phyloP scores from a whole-genome alignment of 192 early-diverging fungal species.

The Kappamyces sp. region DNA sequence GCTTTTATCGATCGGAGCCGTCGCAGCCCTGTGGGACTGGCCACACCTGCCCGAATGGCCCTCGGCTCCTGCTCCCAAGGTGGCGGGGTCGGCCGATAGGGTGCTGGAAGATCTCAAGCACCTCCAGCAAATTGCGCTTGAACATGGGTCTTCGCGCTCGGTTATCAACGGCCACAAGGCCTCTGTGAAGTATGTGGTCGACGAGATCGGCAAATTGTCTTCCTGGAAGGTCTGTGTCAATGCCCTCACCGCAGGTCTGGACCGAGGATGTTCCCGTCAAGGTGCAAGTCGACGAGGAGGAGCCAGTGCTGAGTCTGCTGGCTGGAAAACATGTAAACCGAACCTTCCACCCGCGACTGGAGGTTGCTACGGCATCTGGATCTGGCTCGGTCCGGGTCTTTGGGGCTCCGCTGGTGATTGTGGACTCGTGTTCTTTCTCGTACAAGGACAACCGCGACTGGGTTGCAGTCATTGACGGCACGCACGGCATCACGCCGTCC shows the following conservation, averaged over 20 bases:
- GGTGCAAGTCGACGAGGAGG: conserved; percentile 8
- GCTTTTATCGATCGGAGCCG: too few relatives aligned
- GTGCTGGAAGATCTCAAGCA: neutral
- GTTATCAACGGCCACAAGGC: neutral
- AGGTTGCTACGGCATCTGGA: neutral
- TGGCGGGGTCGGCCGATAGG: neutral
- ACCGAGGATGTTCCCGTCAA: neutral
- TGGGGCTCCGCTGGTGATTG: neutral
- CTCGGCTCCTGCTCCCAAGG: too few relatives aligned
- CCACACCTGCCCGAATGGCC: too few relatives aligned
- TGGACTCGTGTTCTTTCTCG: neutral
- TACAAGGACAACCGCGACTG: neutral
- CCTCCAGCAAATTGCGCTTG: neutral
- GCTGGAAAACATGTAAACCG: neutral
- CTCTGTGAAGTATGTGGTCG: neutral
- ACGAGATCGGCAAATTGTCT: neutral
- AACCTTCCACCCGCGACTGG: neutral
- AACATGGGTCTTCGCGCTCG: neutral
- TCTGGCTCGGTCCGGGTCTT: neutral
- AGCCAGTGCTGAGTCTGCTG: neutral
- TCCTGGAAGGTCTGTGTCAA: neutral
- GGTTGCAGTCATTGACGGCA: conserved; percentile 9
- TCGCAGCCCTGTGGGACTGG: too few relatives aligned
- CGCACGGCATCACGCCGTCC: neutral
- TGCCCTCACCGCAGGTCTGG: neutral